Conservation (phyloP, 2,329 filamentous ascomycete genomes). For the Ascochyta rabiei region DNA sequence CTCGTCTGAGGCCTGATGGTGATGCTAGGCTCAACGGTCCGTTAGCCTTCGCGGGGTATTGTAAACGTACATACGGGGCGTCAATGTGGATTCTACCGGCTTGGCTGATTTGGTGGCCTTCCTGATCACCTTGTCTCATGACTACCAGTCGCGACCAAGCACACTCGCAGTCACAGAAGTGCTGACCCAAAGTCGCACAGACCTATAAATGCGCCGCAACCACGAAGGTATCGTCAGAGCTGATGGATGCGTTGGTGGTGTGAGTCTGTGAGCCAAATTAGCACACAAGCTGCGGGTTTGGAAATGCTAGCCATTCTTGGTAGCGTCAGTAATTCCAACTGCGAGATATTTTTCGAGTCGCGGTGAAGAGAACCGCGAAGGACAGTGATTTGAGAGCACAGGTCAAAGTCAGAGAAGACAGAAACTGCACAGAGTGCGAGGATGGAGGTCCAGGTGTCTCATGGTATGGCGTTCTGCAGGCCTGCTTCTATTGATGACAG, state of each 20-base stretch:
- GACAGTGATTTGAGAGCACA: too few relatives aligned
- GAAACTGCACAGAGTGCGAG: too few relatives aligned
- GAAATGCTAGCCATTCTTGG: background rate
- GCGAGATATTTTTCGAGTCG: too few relatives aligned
- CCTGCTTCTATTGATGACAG: too few relatives aligned
- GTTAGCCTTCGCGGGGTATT: background rate
- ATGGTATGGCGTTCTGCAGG: too few relatives aligned
- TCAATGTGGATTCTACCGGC: conserved; percentile 9
- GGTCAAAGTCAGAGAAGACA: too few relatives aligned
- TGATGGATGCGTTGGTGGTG: background rate
- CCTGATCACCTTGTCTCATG: background rate
- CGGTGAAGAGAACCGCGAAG: too few relatives aligned
- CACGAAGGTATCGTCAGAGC: background rate
- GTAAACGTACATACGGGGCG: conserved; percentile 3
- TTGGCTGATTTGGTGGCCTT: conserved; percentile 5
- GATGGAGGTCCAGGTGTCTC: too few relatives aligned
- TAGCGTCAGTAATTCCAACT: too few relatives aligned
- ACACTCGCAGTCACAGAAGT: background rate
- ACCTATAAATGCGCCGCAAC: background rate
- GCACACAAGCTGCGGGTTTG: background rate
- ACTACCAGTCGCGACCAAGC: background rate
- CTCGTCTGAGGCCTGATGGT: background rate
- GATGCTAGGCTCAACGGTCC: conserved; percentile 6
- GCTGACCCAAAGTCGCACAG: background rate
- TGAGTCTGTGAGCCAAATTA: background rate